phyloP scores from a whole-genome alignment of 2,329 filamentous ascomycete genomes.

The Colletotrichum lentis region DNA sequence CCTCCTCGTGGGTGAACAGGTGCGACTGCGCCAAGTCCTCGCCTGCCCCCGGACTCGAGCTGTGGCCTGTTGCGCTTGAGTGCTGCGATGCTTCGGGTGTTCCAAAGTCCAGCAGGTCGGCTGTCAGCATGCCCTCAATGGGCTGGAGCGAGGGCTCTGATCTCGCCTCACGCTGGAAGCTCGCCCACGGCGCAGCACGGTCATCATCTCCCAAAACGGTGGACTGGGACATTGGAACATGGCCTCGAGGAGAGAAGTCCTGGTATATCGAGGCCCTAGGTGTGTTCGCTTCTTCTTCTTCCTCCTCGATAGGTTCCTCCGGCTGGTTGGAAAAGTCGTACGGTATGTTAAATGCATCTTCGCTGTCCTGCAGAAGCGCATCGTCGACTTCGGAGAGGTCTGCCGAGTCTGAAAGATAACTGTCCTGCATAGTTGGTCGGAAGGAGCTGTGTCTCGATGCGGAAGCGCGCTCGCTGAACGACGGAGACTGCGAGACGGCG shows the following conservation, averaged over 20 bases:
- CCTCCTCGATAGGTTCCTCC: constrained; percentile 48
- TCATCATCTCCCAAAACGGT: constrained; percentile 41
- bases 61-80: constrained; percentile 42
- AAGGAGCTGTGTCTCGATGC: constrained; percentile 40
- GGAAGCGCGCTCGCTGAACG: constrained; percentile 44
- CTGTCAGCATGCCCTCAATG: constrained; percentile 6
- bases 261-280: constrained; percentile 62
- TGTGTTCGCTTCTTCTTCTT: constrained; percentile 56
- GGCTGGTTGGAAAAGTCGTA: constrained; percentile 56
- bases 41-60: constrained; percentile 43
- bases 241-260: constrained; percentile 42
- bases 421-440: constrained; percentile 38
- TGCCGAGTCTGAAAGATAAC: constrained; percentile 46
- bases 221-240: constrained; percentile 32
- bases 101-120: constrained; percentile 10
- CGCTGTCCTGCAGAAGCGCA: constrained; percentile 57
- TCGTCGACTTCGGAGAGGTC: constrained; percentile 49
- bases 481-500: constrained; percentile 57
- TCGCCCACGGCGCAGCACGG: constrained; percentile 46
- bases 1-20: constrained; percentile 80
- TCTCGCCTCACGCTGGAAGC: constrained; percentile 44
- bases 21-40: constrained; percentile 71
- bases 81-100: constrained; percentile 36
- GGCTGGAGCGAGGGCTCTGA: constrained; percentile 51
- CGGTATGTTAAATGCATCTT: constrained; percentile 64